phyloP scores from a whole-genome alignment of 1,139 yeast species.

The Candida albicans region DNA sequence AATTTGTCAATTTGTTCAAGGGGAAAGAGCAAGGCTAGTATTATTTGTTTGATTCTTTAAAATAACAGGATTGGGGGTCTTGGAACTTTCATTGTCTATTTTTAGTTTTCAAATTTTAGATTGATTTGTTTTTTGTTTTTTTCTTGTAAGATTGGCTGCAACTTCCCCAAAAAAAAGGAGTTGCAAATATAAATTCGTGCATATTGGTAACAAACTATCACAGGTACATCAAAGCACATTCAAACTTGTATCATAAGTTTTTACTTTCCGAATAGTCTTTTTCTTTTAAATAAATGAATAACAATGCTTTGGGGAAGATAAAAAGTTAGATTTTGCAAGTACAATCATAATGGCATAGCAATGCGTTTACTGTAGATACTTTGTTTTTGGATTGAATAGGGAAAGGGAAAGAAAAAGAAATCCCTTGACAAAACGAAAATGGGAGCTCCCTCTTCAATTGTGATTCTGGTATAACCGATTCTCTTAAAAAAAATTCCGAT shows the following conservation, averaged over 20 bases:
- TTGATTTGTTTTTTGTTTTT: neutral
- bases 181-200: neutral
- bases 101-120: neutral
- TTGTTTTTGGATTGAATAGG: neutral
- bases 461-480: too few relatives aligned
- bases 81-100: too few relatives aligned
- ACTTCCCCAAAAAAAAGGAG: slow-evolving; percentile 1
- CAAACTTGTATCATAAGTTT: too few relatives aligned
- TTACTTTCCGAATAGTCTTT: too few relatives aligned
- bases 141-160: neutral
- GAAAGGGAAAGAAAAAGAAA: slow-evolving; percentile 4
- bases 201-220: neutral
- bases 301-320: too few relatives aligned
- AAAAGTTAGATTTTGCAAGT: neutral
- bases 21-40: too few relatives aligned
- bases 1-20: too few relatives aligned
- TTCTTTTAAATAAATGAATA: too few relatives aligned
- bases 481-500: neutral
- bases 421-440: neutral
- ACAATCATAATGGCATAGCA: slow-evolving; percentile 2
- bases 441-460: too few relatives aligned
- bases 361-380: slow-evolving; percentile 1
- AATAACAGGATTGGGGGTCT: too few relatives aligned
- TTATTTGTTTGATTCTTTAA: too few relatives aligned
- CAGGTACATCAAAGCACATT: neutral